Conservation (phyloP, 441 rosid species). For the Populus trichocarpa region DNA sequence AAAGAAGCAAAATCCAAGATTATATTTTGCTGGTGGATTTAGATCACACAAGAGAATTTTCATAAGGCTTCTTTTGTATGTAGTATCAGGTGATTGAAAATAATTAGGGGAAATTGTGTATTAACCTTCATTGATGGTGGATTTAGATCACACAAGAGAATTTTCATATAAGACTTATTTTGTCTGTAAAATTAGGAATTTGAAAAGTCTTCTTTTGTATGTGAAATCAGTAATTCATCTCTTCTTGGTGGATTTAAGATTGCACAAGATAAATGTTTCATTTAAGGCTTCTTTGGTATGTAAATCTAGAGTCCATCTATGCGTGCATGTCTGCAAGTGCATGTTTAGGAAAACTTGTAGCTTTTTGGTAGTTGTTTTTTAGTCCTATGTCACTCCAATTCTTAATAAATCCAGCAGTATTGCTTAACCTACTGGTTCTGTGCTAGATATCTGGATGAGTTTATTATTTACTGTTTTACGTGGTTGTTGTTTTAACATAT, state of each 20-base stretch:
- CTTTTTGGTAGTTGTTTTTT: background rate
- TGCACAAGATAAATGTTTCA: background rate
- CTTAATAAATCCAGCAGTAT: background rate
- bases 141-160: no score
- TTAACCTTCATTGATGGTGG: background rate
- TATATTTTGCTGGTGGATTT: background rate
- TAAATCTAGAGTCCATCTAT: background rate
- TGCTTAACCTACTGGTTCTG: background rate
- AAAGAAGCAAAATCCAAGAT: background rate
- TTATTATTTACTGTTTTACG: background rate
- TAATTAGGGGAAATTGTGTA: background rate
- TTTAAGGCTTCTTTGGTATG: background rate
- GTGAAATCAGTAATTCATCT: background rate
- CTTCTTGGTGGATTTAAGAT: background rate
- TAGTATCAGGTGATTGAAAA: background rate
- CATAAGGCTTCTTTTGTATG: background rate
- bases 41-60: background rate
- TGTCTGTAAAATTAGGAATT: background rate
- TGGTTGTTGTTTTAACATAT: conserved; percentile 5
- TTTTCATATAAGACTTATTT: no score
- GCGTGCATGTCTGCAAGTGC: background rate
- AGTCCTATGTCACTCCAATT: no score
- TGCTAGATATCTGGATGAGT: background rate
- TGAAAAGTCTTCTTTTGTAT: background rate
- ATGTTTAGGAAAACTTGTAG: background rate